A percentile compares a stretch with the other conserved stretches of the same genome.
Evolutionary conservation across 2,329 filamentous ascomycete genomes (phyloP).

Genomic region (Sarocladium strictum): DNA sequence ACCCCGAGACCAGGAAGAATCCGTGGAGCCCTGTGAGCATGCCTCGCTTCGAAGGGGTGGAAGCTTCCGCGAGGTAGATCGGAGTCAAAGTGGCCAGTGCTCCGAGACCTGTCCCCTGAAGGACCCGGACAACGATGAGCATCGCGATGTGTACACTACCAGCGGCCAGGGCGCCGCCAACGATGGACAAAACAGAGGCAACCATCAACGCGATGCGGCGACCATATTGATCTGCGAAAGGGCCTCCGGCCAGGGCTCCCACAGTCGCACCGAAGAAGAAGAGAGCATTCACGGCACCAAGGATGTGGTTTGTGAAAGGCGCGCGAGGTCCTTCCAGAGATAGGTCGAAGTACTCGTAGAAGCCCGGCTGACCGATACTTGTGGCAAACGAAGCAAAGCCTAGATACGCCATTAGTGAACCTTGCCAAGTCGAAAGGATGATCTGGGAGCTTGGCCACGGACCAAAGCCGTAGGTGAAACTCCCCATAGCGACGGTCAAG

Average conservation of each 20-base stretch:
- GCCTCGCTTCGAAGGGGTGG: conserved; percentile 36
- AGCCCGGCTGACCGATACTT: conserved; percentile 47
- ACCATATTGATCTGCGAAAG: conserved; percentile 37
- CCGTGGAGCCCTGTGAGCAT: conserved; percentile 43
- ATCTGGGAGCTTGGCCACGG: no score
- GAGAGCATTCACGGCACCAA: conserved; percentile 42
- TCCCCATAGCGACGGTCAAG: conserved; percentile 5
- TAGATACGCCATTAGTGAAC: background rate
- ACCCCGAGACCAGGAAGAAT: conserved; percentile 38
- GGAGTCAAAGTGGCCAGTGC: conserved; percentile 29
- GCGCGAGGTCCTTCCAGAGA: conserved; percentile 34
- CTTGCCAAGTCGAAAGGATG: no score
- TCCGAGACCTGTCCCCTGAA: conserved; percentile 38
- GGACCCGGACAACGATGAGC: conserved; percentile 31
- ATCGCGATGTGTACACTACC: conserved; percentile 37
- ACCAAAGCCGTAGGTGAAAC: conserved; percentile 5
- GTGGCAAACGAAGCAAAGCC: conserved; percentile 26
- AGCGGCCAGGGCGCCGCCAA: conserved; percentile 40
- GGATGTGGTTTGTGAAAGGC: conserved; percentile 36
- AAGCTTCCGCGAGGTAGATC: conserved; percentile 27
- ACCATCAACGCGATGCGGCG: conserved; percentile 39
- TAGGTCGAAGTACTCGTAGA: conserved; percentile 44
- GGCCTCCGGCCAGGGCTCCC: conserved; percentile 41
- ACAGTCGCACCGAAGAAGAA: conserved; percentile 43
- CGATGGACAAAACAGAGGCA: conserved; percentile 33